Percentiles rank a stretch among this genome's conserved stretches.
Evolutionary conservation across 352 stramenopile species (phyloP).

Genomic region (Phytophthora brassicae): DNA sequence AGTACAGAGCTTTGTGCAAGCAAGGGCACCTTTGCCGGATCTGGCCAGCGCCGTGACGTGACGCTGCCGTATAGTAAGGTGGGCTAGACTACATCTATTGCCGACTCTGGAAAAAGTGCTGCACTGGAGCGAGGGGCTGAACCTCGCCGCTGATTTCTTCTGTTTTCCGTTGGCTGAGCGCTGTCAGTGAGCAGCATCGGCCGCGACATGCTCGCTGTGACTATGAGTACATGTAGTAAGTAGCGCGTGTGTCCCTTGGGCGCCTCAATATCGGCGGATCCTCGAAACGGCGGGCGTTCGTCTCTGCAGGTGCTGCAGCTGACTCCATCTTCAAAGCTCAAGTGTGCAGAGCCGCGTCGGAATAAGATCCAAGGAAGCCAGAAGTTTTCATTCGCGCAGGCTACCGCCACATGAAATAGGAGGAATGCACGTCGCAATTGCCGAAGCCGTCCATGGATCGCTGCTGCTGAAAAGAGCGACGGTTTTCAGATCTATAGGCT

Average conservation of each 20-base stretch:
- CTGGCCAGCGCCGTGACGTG: neutral
- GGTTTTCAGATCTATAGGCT: conserved; percentile 1
- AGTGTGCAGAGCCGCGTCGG: conserved; percentile 22
- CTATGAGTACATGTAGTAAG: neutral
- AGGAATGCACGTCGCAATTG: conserved; percentile 4
- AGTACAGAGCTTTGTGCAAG: neutral
- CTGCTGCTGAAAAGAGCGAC: conserved; percentile 13
- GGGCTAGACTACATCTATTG: neutral
- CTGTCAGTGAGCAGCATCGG: neutral
- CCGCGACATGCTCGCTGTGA: neutral
- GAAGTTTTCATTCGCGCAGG: conserved; percentile 40
- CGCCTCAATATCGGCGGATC: conserved; percentile 1
- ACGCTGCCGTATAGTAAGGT: neutral
- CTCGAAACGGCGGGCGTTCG: conserved; percentile 3
- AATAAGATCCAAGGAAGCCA: conserved; percentile 16
- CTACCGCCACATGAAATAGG: too few species aligned
- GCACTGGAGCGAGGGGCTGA: neutral
- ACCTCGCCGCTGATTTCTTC: conserved; percentile 27
- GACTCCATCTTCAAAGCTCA: conserved; percentile 33
- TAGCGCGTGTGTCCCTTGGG: conserved; percentile 4
- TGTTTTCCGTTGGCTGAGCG: conserved; percentile 21
- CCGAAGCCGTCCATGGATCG: conserved; percentile 13
- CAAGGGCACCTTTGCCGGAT: conserved; percentile 16
- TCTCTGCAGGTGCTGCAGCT: conserved; percentile 19
- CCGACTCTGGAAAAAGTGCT: conserved; percentile 2